Evolutionary conservation across 208 protist species (phyloP).

Genomic region (Leishmania lainsoni): DNA sequence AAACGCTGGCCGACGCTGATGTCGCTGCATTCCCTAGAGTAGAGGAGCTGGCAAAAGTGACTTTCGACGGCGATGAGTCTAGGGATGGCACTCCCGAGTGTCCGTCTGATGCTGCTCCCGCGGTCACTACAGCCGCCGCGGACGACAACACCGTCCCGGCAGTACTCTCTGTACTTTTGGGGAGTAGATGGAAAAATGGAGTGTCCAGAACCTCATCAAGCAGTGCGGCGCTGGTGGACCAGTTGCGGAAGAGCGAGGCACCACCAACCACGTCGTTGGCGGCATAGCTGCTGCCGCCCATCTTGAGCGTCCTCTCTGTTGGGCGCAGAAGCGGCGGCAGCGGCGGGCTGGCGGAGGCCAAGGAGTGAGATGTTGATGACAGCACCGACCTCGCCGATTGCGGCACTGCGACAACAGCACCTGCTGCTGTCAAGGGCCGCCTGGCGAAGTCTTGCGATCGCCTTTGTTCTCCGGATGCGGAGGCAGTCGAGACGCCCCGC

Average conservation of each 20-base stretch:
- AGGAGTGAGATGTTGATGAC: neutral
- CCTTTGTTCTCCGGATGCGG: neutral
- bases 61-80: neutral
- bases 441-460: neutral
- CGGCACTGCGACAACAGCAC: neutral
- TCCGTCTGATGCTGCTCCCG: neutral
- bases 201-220: slow-evolving; percentile 5
- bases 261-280: neutral
- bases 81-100: neutral
- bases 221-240: slow-evolving; percentile 12
- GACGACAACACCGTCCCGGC: neutral
- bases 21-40: neutral
- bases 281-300: neutral
- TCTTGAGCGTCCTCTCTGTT: neutral
- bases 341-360: neutral
- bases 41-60: neutral
- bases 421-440: neutral
- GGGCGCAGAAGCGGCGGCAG: neutral
- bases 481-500: neutral
- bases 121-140: neutral
- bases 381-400: neutral
- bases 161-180: neutral
- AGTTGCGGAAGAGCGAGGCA: slow-evolving; percentile 14
- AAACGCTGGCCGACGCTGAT: neutral
- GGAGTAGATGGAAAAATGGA: neutral